phyloP scores from a whole-genome alignment of 2,329 filamentous ascomycete species.

The Hymenoscyphus fructigenus region DNA sequence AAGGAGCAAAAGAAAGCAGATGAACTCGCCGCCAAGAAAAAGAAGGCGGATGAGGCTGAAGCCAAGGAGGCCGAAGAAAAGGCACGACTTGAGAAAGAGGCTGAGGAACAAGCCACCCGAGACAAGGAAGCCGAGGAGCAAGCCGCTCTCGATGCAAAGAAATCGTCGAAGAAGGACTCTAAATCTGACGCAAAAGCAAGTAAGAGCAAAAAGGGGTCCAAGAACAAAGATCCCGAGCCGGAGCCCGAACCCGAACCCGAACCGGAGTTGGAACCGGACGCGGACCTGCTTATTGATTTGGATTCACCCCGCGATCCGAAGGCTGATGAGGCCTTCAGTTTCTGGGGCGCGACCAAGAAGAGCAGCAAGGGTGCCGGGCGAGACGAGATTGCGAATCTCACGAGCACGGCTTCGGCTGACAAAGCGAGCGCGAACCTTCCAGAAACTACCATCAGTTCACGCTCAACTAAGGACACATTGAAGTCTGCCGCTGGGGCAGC shows the following conservation, averaged over 20 bases:
- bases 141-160: constrained; percentile 35
- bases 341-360: constrained; percentile 56
- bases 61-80: constrained; percentile 25
- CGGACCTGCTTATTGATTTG: constrained; percentile 28
- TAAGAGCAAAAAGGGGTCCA: constrained; percentile 37
- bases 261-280: constrained; percentile 28
- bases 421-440: constrained; percentile 43
- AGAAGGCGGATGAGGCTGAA: constrained; percentile 45
- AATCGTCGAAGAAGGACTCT: constrained; percentile 31
- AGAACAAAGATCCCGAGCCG: constrained; percentile 29
- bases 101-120: constrained; percentile 39
- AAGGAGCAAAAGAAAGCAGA: constrained; percentile 53
- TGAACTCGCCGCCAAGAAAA: constrained; percentile 32
- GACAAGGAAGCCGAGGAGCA: constrained; percentile 40
- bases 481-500: constrained; percentile 25
- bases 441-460: constrained; percentile 41
- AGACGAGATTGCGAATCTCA: constrained; percentile 42
- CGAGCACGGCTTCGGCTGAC: constrained; percentile 42
- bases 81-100: constrained; percentile 39
- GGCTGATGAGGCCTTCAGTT: constrained; percentile 47
- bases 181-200: constrained; percentile 34
- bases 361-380: constrained; percentile 33
- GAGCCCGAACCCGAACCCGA: constrained; percentile 26
- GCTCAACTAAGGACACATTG: constrained; percentile 41
- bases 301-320: constrained; percentile 41